Evolutionary conservation across 805 yeast genomes (phyloP).

Genomic region (Hermanozyma aechmeae): DNA sequence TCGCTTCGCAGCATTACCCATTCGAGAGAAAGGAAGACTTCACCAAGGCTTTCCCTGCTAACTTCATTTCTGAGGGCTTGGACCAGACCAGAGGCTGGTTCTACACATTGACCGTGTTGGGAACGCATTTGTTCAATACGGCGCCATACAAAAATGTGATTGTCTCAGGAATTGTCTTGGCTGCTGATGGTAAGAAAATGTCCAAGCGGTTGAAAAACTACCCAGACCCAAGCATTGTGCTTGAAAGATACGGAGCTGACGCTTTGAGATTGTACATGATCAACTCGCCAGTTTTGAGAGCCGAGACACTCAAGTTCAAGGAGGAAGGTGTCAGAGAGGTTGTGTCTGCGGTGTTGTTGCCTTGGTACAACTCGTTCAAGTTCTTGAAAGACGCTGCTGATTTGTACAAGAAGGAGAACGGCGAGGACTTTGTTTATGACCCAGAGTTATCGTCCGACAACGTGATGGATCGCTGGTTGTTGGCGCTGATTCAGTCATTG

Average conservation of each 20-base stretch:
- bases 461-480: constrained; percentile 96
- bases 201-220: constrained; percentile 96
- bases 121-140: constrained; percentile 84
- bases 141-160: constrained; percentile 95
- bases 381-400: constrained; percentile 93
- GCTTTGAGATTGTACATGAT: constrained; percentile 92
- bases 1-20: constrained; percentile 94
- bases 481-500: constrained; percentile 92
- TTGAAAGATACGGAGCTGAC: constrained; percentile 93
- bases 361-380: constrained; percentile 98
- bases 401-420: constrained; percentile 66
- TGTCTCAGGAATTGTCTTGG: constrained; percentile 93
- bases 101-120: constrained; percentile 90
- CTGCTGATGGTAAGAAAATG: constrained; percentile 98
- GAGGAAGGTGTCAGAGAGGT: constrained; percentile 99
- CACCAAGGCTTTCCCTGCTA: constrained; percentile 80
- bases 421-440: constrained; percentile 65
- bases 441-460: constrained; percentile 57
- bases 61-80: constrained; percentile 96
- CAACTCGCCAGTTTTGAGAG: constrained; percentile 94
- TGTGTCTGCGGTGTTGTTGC: constrained; percentile 87
- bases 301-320: constrained; percentile 92
- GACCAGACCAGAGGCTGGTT: constrained; percentile 99
- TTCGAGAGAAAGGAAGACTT: constrained; percentile 76
- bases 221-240: constrained; percentile 83